These are phyloP conservation scores for Ophiosphaerella korrae DNA, from an alignment of 2,329 filamentous ascomycete species.

Conservation along the genomic window DNA sequence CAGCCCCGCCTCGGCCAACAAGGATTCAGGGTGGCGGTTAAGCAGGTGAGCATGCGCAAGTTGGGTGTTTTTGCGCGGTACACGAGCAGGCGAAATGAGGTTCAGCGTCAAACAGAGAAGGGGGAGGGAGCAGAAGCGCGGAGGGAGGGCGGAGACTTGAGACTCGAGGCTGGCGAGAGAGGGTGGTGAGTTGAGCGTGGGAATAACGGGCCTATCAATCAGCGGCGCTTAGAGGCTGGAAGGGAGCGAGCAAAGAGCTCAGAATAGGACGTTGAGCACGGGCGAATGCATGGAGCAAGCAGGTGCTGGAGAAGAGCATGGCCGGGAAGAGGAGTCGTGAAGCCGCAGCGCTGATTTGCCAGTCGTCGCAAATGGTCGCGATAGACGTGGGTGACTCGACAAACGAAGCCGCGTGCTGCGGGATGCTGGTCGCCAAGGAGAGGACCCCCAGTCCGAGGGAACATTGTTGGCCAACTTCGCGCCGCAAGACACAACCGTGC, in stretches of 20 bases:
- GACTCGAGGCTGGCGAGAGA: too few species aligned
- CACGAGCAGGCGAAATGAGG: constrained; percentile 43
- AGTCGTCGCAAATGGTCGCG: constrained; percentile 27
- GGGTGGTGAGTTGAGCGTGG: constrained; percentile 35
- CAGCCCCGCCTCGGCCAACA: constrained; percentile 47
- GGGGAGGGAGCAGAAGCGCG: constrained; percentile 14
- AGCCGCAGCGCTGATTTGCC: constrained; percentile 35
- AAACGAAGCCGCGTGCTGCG: constrained; percentile 32
- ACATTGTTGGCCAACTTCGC: constrained; percentile 41
- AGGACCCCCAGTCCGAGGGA: constrained; percentile 31
- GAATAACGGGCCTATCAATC: constrained; percentile 41
- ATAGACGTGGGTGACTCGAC: constrained; percentile 34
- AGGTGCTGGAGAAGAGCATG: constrained; percentile 29
- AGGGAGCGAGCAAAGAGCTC: constrained; percentile 17
- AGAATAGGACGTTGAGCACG: constrained; percentile 43
- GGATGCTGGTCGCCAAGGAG: constrained; percentile 38
- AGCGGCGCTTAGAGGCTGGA: constrained; percentile 45
- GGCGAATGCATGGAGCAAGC: constrained; percentile 30
- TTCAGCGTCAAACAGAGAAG: constrained; percentile 29
- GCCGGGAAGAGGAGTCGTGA: constrained; percentile 37
- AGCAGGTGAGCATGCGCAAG: constrained; percentile 19
- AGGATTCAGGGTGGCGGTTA: constrained; percentile 40
- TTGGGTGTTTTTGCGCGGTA: constrained; percentile 32
- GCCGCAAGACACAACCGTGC: constrained; percentile 38
- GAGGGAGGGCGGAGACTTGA: constrained; percentile 13